A percentile compares a stretch with the other conserved stretches of the same genome.
Conservation (phyloP, 2,329 filamentous ascomycete species). For the Aureobasidium uvarum region DNA sequence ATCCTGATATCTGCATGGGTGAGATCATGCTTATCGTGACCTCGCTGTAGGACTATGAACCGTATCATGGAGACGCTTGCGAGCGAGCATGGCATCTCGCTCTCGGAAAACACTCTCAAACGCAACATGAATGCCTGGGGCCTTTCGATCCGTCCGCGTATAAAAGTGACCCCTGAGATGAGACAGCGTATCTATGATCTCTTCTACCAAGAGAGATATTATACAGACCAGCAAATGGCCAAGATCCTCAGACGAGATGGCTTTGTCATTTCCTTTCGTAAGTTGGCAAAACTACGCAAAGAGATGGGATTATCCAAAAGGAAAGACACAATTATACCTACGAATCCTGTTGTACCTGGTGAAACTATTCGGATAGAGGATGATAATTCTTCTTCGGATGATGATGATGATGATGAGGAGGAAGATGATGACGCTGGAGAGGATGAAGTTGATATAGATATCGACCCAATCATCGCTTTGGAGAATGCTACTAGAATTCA, state of each 20-base stretch:
- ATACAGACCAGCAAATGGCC: slow-evolving; percentile 18
- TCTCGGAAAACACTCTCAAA: slow-evolving; percentile 14
- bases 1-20: too few relatives aligned
- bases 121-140: slow-evolving; percentile 19
- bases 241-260: slow-evolving; percentile 21
- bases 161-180: slow-evolving; percentile 19
- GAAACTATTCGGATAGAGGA: neutral
- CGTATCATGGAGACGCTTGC: slow-evolving; percentile 1
- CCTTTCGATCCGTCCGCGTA: slow-evolving; percentile 3
- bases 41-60: neutral
- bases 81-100: slow-evolving; percentile 8
- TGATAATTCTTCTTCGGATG: neutral
- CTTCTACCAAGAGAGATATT: slow-evolving; percentile 18
- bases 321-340: slow-evolving; percentile 11
- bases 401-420: neutral
- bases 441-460: neutral
- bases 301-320: slow-evolving; percentile 14
- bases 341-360: slow-evolving; percentile 7
- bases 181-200: slow-evolving; percentile 20
- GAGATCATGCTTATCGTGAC: too few relatives aligned
- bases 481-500: neutral
- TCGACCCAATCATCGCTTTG: neutral
- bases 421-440: neutral
- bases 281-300: slow-evolving; percentile 17
- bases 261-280: slow-evolving; percentile 5